Conservation (phyloP, 2,329 filamentous ascomycete species). For the Pseudogymnoascus sp. region DNA sequence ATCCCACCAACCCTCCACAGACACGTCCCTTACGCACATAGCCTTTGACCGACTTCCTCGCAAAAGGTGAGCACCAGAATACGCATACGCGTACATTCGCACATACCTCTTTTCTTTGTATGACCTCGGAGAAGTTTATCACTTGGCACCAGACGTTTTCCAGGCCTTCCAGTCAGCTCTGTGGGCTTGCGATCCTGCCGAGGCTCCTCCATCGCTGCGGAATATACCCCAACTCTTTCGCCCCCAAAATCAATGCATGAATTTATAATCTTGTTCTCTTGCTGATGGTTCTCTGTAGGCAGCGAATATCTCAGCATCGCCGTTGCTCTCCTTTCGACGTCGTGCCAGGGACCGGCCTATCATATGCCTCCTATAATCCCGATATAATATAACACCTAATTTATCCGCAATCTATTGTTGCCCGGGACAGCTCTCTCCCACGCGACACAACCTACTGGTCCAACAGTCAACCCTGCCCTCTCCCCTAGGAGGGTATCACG, state of each 20-base stretch:
- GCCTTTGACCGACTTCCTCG: not conserved
- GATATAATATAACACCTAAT: slow-evolving; percentile 2
- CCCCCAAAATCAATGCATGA: not conserved
- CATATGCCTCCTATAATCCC: not conserved
- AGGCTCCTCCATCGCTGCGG: not conserved
- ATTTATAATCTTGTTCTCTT: not conserved
- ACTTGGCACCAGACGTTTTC: not conserved
- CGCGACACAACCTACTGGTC: slow-evolving; percentile 1
- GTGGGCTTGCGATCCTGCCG: not conserved
- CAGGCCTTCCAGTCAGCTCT: not conserved
- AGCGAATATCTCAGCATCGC: not conserved
- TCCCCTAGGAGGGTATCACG: not conserved
- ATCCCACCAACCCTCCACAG: not conserved
- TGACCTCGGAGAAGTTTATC: not conserved
- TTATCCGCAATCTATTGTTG: slow-evolving; percentile 7
- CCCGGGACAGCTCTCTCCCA: slow-evolving; percentile 1
- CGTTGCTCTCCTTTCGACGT: not conserved
- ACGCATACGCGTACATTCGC: not conserved
- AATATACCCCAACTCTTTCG: not conserved
- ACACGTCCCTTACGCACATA: not conserved
- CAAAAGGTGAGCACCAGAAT: not conserved
- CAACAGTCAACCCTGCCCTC: not conserved
- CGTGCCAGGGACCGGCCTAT: not conserved
- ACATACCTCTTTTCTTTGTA: not conserved
- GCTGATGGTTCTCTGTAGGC: slow-evolving; percentile 4